Percentiles rank a stretch among this genome's conserved stretches.
Conservation (phyloP, 164 flowering plant species). For the Hamamelis virginiana region DNA sequence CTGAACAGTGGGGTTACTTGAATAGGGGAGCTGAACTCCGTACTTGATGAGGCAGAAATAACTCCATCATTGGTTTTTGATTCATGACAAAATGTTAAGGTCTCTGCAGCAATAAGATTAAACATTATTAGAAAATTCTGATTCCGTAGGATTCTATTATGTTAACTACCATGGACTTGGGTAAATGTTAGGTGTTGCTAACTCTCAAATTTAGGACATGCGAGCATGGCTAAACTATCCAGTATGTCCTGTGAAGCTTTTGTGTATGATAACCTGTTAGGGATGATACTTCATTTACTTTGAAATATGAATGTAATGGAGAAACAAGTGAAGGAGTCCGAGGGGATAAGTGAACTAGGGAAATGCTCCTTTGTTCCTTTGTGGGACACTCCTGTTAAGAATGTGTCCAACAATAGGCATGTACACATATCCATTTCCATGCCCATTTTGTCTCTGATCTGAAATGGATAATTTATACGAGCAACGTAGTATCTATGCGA, state of each 20-base stretch:
- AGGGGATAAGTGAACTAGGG: too few species aligned
- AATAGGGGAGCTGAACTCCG: slow-evolving; percentile 75
- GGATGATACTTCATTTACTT: neutral
- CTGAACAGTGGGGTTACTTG: slow-evolving; percentile 79
- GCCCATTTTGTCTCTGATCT: neutral
- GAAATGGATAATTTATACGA: neutral
- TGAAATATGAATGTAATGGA: neutral
- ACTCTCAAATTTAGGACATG: neutral
- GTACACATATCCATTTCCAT: neutral
- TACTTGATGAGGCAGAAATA: slow-evolving; percentile 29
- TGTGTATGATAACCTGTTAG: neutral
- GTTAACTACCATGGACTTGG: neutral
- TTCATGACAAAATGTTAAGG: slow-evolving; percentile 32
- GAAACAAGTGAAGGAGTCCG: neutral
- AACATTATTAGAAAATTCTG: neutral
- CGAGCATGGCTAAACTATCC: neutral
- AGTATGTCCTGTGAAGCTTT: neutral
- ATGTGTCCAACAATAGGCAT: too few species aligned
- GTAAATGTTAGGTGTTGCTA: neutral
- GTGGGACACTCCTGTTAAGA: too few species aligned
- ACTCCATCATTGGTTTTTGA: slow-evolving; percentile 28
- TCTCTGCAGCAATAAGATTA: slow-evolving; percentile 31
- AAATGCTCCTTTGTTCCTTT: too few species aligned
- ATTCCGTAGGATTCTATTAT: neutral
- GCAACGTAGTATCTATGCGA: neutral